These are phyloP conservation scores for Plasmodium ovale DNA, from an alignment of 169 alveolate genomes.

Conservation along the genomic window DNA sequence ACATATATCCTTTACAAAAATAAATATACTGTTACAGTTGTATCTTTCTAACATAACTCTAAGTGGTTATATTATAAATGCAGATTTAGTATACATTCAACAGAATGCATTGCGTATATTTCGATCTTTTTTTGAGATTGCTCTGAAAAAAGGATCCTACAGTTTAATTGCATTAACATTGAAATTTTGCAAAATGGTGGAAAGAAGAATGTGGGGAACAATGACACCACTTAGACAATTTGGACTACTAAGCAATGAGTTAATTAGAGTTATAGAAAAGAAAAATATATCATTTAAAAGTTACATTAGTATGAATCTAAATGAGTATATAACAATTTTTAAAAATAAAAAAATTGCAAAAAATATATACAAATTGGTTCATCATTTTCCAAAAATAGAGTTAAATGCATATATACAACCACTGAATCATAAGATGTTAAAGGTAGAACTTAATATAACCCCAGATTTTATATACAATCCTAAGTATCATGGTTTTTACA, in stretches of 20 bases:
- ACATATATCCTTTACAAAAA: conserved; percentile 90
- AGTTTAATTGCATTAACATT: conserved; percentile 92
- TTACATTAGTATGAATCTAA: conserved; percentile 94
- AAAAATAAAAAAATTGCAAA: conserved; percentile 93
- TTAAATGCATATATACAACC: conserved; percentile 97
- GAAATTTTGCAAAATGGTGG: conserved; percentile 97
- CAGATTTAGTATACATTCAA: conserved; percentile 99
- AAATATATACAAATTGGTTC: conserved; percentile 91
- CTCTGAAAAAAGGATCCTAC: conserved; percentile 96
- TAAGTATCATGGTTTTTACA: conserved; percentile 94
- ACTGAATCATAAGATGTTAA: conserved; percentile 94
- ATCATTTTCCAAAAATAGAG: conserved; percentile 95
- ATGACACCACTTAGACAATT: conserved; percentile 99
- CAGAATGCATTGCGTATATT: conserved; percentile 99
- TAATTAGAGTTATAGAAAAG: conserved; percentile 95
- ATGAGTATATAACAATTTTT: conserved; percentile 95
- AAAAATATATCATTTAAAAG: conserved; percentile 97
- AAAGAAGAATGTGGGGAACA: conserved; percentile 97
- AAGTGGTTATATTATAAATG: conserved; percentile 97
- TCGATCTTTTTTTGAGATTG: conserved; percentile 98
- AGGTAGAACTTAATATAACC: conserved; percentile 92
- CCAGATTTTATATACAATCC: conserved; percentile 97
- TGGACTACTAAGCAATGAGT: conserved; percentile 94
- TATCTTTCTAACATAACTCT: conserved; percentile 96
- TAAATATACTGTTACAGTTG: conserved; percentile 96